Base-by-base conservation (phyloP, 2,329 filamentous ascomycete genomes). In the Colletotrichum orbiculare region DNA sequence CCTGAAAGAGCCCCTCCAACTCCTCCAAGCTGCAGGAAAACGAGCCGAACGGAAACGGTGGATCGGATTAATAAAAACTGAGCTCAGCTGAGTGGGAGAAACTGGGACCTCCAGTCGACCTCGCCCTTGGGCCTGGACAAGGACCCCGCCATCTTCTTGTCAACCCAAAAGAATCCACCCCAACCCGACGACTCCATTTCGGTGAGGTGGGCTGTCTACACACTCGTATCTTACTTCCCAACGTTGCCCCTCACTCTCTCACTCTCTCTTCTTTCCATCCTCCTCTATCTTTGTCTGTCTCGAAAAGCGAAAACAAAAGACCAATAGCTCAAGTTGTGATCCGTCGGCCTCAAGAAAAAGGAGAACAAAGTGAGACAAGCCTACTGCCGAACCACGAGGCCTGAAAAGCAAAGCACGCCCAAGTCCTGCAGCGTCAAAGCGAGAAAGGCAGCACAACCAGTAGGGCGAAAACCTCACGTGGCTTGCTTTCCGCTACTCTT, bases 311-410 rank as follows among this genome's bases (percentile, higher is more conserved):
- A 43, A 39, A 45, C 55, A 15, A 39, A 55, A 35, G 15, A 62
- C 50, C 53, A 46, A 25, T 4, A 25, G 25, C 25, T 25, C 55
- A 35, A n/a, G 46, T 47, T 35, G 41, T 58, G 17, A 54, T 46
- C 50, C 17, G 37, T 54, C 55, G 39, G 43, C 33, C 54, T 38
- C 34, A 12, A 37, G 43, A 50, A 47, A 35, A 46, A 25, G 56
- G 54, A 47, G 57, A 68, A 68, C 68, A 69, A 66, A 56, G 55
- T 67, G 53, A 65, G 61, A 66, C 62, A 67, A 43, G 33, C 43
- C 53, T 47, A 53, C 46, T 17, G 17, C 52, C 50, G 17, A 53
- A 57, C 50, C n/a, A 63, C 52, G 33, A 61, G 39, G 34, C 46
- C 7, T 41, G 38, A 54, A 52, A 58, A 25, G 34, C 54, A 45